Evolutionary conservation across 768 basidiomycete species (phyloP).

Genomic region (Podaxis sp.): DNA sequence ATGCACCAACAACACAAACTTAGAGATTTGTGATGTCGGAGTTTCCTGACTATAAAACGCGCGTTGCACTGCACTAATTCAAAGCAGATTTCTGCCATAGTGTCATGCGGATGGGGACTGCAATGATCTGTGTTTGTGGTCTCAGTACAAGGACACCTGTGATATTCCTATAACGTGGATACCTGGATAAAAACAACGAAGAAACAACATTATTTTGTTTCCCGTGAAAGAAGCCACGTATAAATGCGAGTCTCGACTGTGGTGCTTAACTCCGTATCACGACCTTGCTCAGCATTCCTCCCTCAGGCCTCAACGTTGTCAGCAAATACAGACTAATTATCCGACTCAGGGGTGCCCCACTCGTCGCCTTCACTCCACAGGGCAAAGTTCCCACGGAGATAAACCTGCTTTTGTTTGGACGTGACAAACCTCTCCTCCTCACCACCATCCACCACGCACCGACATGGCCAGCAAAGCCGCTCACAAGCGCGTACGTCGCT

Average conservation of each 20-base stretch:
- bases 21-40: neutral
- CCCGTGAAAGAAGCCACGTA: neutral
- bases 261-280: neutral
- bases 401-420: neutral
- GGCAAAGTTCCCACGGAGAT: neutral
- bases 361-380: neutral
- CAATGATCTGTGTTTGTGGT: neutral
- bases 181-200: neutral
- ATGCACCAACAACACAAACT: neutral
- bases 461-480: constrained; percentile 84
- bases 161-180: neutral
- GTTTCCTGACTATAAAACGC: neutral
- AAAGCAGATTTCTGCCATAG: neutral
- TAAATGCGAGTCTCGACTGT: neutral
- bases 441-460: constrained; percentile 21
- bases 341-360: neutral
- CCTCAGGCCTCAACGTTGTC: neutral
- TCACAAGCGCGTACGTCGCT: constrained; percentile 67
- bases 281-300: neutral
- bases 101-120: neutral
- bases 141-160: neutral
- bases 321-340: neutral
- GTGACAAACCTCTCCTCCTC: constrained; percentile 20
- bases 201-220: neutral
- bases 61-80: neutral